Conservation (phyloP, 2,329 filamentous ascomycete genomes). For the Paraphoma sp. region DNA sequence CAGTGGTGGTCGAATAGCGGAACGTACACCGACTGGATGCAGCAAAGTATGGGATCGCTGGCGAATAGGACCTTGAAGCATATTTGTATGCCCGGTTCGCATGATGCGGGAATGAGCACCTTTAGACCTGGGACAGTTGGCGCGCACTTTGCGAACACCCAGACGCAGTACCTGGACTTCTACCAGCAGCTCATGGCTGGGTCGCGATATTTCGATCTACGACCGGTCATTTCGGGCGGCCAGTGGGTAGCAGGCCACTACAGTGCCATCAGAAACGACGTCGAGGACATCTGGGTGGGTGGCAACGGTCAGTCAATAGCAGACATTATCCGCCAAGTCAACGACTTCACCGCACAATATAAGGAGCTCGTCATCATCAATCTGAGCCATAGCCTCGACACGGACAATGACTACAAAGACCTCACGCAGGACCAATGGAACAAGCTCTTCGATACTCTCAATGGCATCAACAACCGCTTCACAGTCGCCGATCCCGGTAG, state of each 20-base stretch:
- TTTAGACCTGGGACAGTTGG: slow-evolving; percentile 50
- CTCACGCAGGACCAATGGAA: slow-evolving; percentile 51
- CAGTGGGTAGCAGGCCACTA: slow-evolving; percentile 55
- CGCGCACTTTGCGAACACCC: slow-evolving; percentile 51
- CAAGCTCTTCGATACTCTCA: slow-evolving; percentile 53
- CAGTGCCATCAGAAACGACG: slow-evolving; percentile 38
- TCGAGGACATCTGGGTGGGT: slow-evolving; percentile 50
- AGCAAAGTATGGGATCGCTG: slow-evolving; percentile 46
- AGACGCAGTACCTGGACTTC: slow-evolving; percentile 55
- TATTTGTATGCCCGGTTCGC: slow-evolving; percentile 57
- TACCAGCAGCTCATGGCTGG: slow-evolving; percentile 56
- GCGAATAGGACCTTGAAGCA: slow-evolving; percentile 53
- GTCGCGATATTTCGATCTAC: slow-evolving; percentile 57
- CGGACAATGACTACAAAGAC: slow-evolving; percentile 46
- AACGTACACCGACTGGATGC: slow-evolving; percentile 50
- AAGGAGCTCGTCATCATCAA: slow-evolving; percentile 57
- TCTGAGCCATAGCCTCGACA: slow-evolving; percentile 55
- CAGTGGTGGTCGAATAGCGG: slow-evolving; percentile 46
- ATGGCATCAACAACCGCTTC: slow-evolving; percentile 51
- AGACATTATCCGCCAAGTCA: slow-evolving; percentile 54
- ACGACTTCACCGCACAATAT: slow-evolving; percentile 54
- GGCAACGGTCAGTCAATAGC: slow-evolving; percentile 55
- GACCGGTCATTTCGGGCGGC: slow-evolving; percentile 50
- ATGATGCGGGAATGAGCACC: slow-evolving; percentile 58
- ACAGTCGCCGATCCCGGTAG: slow-evolving; percentile 27